Evolutionary conservation across 768 basidiomycete genomes (phyloP).

Genomic region (Pulveroboletus sp.): DNA sequence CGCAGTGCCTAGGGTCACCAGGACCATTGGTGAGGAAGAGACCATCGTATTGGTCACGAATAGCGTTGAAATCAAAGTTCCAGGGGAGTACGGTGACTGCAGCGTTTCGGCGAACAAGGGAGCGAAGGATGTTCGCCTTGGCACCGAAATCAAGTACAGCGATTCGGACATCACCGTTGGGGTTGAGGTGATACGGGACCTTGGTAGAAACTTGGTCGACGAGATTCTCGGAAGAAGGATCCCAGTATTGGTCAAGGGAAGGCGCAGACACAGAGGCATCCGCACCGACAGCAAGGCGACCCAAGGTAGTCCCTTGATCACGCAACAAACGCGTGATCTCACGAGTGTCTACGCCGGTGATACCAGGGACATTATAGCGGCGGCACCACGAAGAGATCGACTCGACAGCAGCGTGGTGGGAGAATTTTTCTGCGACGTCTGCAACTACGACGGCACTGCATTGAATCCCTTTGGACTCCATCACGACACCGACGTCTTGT

Average conservation of each 20-base stretch:
- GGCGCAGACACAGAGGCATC: slow-evolving; percentile 66
- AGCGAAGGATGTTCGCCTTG: slow-evolving; percentile 95
- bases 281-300: slow-evolving; percentile 79
- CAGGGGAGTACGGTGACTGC: slow-evolving; percentile 95
- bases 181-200: slow-evolving; percentile 80
- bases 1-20: slow-evolving; percentile 88
- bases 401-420: slow-evolving; percentile 93
- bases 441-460: slow-evolving; percentile 92
- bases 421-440: slow-evolving; percentile 92
- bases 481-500: slow-evolving; percentile 79
- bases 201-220: slow-evolving; percentile 92
- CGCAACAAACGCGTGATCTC: slow-evolving; percentile 92
- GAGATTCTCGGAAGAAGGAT: slow-evolving; percentile 88
- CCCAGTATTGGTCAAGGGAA: slow-evolving; percentile 76
- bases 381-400: slow-evolving; percentile 92
- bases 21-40: slow-evolving; percentile 97
- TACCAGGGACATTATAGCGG: slow-evolving; percentile 84
- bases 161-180: slow-evolving; percentile 83
- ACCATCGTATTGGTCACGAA: slow-evolving; percentile 90
- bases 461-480: slow-evolving; percentile 88
- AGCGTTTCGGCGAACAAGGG: slow-evolving; percentile 87
- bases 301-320: slow-evolving; percentile 96
- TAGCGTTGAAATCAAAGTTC: slow-evolving; percentile 93
- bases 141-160: slow-evolving; percentile 97
- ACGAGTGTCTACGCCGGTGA: slow-evolving; percentile 96